A percentile compares a stretch with the other conserved stretches of the same genome.
Conservation (phyloP, 2,329 filamentous ascomycete species). For the Coniosporium tulheliwenetii region DNA sequence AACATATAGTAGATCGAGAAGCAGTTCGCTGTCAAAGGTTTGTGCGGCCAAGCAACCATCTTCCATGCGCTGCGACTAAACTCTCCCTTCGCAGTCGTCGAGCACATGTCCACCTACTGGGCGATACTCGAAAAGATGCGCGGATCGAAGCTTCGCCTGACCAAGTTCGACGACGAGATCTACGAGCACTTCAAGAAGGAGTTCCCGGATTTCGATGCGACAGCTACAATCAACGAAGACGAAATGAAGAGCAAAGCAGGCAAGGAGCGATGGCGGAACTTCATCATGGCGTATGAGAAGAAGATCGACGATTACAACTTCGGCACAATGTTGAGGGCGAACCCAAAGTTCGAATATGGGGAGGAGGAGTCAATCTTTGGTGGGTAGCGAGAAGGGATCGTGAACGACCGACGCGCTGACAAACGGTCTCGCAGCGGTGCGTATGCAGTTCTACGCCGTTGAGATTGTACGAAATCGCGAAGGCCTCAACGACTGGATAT, state of each 20-base stretch:
- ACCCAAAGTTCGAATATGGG: conserved; percentile 69
- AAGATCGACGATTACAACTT: conserved; percentile 97
- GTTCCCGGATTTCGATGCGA: conserved; percentile 86
- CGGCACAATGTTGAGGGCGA: conserved; percentile 76
- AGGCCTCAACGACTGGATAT: conserved; percentile 94
- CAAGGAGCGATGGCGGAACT: conserved; percentile 89
- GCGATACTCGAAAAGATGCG: conserved; percentile 79
- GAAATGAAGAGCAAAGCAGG: conserved; percentile 95
- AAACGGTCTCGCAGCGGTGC: conserved; percentile 31
- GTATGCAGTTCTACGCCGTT: conserved; percentile 74
- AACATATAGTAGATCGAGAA: conserved; percentile 65
- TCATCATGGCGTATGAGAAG: conserved; percentile 88
- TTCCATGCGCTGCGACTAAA: neutral
- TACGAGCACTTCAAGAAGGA: conserved; percentile 72
- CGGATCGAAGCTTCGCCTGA: conserved; percentile 78
- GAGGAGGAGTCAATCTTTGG: conserved; percentile 86
- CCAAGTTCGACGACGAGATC: conserved; percentile 91
- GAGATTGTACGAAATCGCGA: conserved; percentile 67
- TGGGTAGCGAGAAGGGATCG: conserved; percentile 22
- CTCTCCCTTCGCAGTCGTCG: conserved; percentile 44
- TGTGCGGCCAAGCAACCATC: conserved; percentile 10
- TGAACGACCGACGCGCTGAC: neutral
- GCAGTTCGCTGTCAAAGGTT: conserved; percentile 95
- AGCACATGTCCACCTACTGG: conserved; percentile 97
- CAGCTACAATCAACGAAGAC: conserved; percentile 69